Evolutionary conservation across 768 basidiomycete genomes (phyloP), one percentile per base, ranked within the genome.

Genomic region (Galerina sulciceps): DNA sequence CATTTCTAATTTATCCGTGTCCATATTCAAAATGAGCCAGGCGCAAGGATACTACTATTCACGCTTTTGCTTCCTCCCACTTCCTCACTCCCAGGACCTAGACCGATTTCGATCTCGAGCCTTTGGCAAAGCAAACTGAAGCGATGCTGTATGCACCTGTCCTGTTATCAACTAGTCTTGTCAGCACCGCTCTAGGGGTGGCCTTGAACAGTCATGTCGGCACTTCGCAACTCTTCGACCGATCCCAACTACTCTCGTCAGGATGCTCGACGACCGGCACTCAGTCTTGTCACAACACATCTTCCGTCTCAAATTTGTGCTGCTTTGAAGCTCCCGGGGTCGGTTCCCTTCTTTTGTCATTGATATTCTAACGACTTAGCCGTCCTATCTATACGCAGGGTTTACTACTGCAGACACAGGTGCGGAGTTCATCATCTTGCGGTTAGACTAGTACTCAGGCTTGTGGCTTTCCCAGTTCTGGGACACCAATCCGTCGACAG

Each of bases 301-400:
- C 83, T 0, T 54, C 70, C 0, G 76, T 80, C 45, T 71, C 77
- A 1, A 69, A 83, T 55, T 67, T 76, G 10, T 91, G 89, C 68
- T 91, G 90, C 68, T 86, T 85, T 58, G 87, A 90, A 70, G 70
- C 76, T 20, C 88, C 88, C 15, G 83, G 87, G 58, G 87, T 90
- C 65, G 53, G 84, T 76, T 0, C 14, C 49, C 60, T 53, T 38
- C 37, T 31, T 8, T 31, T 31, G 26, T 38, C 18, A 35, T 46
- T 4, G 0, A 35, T 47, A 10, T n/a, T 40, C 5, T 5, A 20
- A 9, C 26, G 18, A 20, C 40, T 18, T 37, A 10, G 49, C 49
- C 36, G 10, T 42, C n/a, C 13, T 56, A 22, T 48, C 34, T 54
- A n/a, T 37, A 48, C 40, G n/a, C 55, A 90, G 87, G 89, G 88